Conservation (phyloP, 805 yeast genomes). For the Spathaspora girioi region DNA sequence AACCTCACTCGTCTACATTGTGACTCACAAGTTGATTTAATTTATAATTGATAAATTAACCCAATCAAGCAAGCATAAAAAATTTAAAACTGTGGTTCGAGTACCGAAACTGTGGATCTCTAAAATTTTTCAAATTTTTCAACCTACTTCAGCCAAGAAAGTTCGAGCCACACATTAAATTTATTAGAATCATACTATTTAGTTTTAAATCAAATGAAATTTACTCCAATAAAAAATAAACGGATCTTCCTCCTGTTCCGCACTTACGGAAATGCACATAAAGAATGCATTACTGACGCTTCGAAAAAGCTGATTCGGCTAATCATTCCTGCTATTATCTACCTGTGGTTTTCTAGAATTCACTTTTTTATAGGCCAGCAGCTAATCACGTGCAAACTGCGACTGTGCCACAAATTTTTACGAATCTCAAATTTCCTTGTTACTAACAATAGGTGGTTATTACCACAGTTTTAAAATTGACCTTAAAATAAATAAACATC, state of each 20-base stretch:
- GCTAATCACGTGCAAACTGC: background rate
- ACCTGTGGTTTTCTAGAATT: background rate
- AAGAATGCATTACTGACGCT: too few relatives aligned
- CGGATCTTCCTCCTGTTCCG: background rate
- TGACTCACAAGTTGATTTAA: too few relatives aligned
- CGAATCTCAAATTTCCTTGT: background rate
- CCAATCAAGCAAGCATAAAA: background rate
- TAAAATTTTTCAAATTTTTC: background rate
- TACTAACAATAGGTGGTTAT: background rate
- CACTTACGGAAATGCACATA: background rate
- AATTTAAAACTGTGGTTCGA: background rate
- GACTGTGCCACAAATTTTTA: background rate
- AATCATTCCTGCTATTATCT: background rate
- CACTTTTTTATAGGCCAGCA: too few relatives aligned
- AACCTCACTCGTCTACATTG: too few relatives aligned
- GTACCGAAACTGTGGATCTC: background rate
- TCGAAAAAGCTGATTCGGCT: background rate
- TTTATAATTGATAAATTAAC: background rate
- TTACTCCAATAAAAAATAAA: background rate
- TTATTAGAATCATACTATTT: background rate
- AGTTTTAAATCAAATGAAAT: background rate
- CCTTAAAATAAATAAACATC: background rate
- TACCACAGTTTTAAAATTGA: background rate
- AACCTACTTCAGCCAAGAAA: background rate
- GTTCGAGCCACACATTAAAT: background rate